Percentiles rank a stretch among this genome's conserved stretches.
These are phyloP conservation scores for Lonicera japonica DNA, from an alignment of 129 eudicot species.

Conservation along the genomic window DNA sequence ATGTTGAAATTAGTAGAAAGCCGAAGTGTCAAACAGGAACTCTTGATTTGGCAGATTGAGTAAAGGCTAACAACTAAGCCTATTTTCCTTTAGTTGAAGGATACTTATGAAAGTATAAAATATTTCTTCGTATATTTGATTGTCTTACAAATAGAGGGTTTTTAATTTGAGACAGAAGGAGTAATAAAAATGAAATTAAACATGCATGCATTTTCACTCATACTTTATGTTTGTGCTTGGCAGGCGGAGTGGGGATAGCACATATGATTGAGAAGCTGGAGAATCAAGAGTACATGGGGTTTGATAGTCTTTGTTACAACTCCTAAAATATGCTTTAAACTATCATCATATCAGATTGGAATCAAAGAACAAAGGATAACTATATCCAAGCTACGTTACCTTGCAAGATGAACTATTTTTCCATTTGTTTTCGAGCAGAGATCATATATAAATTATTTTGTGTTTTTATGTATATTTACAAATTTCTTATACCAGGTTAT, in stretches of 20 bases:
- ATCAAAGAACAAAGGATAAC: not conserved
- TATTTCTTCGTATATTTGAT: too few relatives aligned
- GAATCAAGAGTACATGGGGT: slow-evolving; percentile 29
- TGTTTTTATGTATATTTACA: not conserved
- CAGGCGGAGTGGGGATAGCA: slow-evolving; percentile 33
- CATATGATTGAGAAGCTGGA: slow-evolving; percentile 20
- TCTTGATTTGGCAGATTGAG: too few relatives aligned
- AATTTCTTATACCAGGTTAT: not conserved
- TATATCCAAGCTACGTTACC: not conserved
- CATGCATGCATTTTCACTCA: not conserved
- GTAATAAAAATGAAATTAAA: too few relatives aligned
- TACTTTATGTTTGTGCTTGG: not conserved
- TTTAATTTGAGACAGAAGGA: too few relatives aligned
- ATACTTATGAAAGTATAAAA: too few relatives aligned
- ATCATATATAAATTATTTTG: not conserved
- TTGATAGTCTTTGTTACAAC: slow-evolving; percentile 22
- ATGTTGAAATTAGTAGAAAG: too few relatives aligned
- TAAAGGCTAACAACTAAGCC: too few relatives aligned
- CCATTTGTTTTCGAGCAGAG: not conserved
- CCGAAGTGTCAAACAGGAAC: too few relatives aligned
- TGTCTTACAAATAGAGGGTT: too few relatives aligned
- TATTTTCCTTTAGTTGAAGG: too few relatives aligned
- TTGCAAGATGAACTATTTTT: not conserved
- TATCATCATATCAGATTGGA: not conserved
- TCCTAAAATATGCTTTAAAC: slow-evolving; percentile 3